Conservation (phyloP, 495 filamentous ascomycete genomes). For the Aspergillus asperescens region DNA sequence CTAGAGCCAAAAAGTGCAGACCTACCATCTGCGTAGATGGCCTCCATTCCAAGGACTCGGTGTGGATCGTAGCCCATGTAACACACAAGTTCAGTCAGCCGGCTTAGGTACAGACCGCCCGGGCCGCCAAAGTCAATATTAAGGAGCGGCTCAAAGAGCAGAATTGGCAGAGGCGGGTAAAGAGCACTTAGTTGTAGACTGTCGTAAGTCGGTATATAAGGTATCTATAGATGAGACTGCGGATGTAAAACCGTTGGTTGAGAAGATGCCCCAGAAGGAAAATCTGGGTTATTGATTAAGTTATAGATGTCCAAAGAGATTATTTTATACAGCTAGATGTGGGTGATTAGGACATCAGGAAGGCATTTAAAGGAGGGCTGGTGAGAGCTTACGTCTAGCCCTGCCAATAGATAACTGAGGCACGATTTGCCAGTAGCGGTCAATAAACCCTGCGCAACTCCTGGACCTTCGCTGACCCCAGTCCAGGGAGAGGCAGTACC, state of each 20-base stretch:
- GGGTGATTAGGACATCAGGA: neutral
- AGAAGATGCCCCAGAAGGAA: neutral
- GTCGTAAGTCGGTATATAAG: slow-evolving; percentile 9
- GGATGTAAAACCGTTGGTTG: neutral
- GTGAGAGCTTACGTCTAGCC: slow-evolving; percentile 3
- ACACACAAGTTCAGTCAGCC: slow-evolving; percentile 12
- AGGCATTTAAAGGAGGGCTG: neutral
- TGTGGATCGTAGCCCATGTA: slow-evolving; percentile 6
- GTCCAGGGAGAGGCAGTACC: slow-evolving; percentile 6
- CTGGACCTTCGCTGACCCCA: slow-evolving; percentile 5
- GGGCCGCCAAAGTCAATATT: slow-evolving; percentile 18
- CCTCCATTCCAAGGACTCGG: slow-evolving; percentile 13
- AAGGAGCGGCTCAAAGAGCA: slow-evolving; percentile 10
- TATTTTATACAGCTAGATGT: slow-evolving; percentile 8
- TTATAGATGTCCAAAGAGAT: slow-evolving; percentile 9
- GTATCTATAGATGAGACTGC: slow-evolving; percentile 12
- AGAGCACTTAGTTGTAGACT: slow-evolving; percentile 8
- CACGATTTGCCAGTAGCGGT: too few species aligned
- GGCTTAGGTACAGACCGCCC: slow-evolving; percentile 3
- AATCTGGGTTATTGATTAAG: neutral
- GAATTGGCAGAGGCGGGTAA: neutral
- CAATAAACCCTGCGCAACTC: slow-evolving; percentile 9
- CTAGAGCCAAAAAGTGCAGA: slow-evolving; percentile 11
- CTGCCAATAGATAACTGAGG: slow-evolving; percentile 6
- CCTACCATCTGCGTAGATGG: slow-evolving; percentile 5